Conservation (phyloP, 768 basidiomycete species). For the Dacryopinax primogenitus region DNA sequence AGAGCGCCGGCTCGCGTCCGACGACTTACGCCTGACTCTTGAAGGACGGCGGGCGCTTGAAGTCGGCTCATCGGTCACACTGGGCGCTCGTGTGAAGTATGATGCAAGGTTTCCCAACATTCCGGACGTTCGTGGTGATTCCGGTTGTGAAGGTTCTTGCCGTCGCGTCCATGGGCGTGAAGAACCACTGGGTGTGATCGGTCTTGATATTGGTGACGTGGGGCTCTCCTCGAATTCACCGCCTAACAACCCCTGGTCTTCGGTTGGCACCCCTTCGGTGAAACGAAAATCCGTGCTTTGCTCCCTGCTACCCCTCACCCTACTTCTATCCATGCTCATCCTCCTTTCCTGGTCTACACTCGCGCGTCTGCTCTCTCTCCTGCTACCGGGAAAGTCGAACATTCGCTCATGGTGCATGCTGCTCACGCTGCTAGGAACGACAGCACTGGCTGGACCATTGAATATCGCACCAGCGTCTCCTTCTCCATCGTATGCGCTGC, state of each 20-base stretch:
- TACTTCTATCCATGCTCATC: neutral
- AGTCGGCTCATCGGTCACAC: neutral
- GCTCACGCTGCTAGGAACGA: conserved; percentile 66
- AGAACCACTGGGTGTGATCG: neutral
- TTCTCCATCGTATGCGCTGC: conserved; percentile 43
- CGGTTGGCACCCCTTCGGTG: neutral
- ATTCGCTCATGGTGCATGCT: conserved; percentile 48
- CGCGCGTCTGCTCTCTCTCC: neutral
- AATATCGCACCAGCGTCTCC: conserved; percentile 41
- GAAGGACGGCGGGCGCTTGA: neutral
- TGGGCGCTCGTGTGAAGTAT: neutral
- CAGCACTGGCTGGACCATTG: conserved; percentile 51
- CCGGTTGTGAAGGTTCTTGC: neutral
- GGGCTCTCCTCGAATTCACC: neutral
- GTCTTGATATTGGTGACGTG: neutral
- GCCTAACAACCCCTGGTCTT: neutral
- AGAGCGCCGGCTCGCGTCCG: conserved; percentile 1
- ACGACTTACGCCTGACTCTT: neutral
- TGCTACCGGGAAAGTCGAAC: conserved; percentile 8
- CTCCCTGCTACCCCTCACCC: neutral
- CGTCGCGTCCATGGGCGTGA: neutral
- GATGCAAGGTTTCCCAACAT: neutral
- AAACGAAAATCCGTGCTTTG: neutral
- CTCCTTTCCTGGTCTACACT: neutral
- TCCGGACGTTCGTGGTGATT: neutral